Conservation (phyloP, 148 eudicot species). For the Heliamphora exappendiculata region DNA sequence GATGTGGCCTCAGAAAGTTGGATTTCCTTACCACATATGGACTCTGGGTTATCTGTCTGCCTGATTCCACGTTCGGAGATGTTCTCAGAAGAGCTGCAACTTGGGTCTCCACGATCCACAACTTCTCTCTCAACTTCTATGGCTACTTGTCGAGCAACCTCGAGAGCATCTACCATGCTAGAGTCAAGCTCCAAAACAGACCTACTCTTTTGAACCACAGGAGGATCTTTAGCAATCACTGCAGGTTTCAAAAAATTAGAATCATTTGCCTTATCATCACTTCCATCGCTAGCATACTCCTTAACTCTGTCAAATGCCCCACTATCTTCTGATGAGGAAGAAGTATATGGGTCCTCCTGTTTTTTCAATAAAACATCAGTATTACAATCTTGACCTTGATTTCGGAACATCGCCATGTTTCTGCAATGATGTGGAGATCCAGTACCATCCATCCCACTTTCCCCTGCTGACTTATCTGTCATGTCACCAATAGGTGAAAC, state of each 20-base stretch:
- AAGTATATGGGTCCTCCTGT: slow-evolving; percentile 14
- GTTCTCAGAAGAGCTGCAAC: slow-evolving; percentile 57
- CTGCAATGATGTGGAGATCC: slow-evolving; percentile 18
- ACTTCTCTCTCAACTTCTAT: slow-evolving; percentile 83
- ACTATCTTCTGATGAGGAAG: slow-evolving; percentile 24
- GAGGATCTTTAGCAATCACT: slow-evolving; percentile 18
- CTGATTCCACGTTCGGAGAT: slow-evolving; percentile 21
- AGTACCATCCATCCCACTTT: slow-evolving; percentile 18
- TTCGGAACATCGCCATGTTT: slow-evolving; percentile 8
- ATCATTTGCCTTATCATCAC: slow-evolving; percentile 26
- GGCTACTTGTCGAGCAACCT: slow-evolving; percentile 87
- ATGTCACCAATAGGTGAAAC: slow-evolving; percentile 10
- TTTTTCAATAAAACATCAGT: not conserved
- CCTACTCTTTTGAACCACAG: slow-evolving; percentile 31
- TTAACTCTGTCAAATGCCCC: slow-evolving; percentile 13
- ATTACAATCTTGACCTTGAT: slow-evolving; percentile 18
- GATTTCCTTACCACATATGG: slow-evolving; percentile 31
- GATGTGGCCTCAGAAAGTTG: slow-evolving; percentile 20
- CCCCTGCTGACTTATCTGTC: slow-evolving; percentile 18
- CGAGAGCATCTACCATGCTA: slow-evolving; percentile 72
- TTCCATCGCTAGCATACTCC: slow-evolving; percentile 25
- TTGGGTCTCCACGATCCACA: slow-evolving; percentile 46
- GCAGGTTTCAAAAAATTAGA: slow-evolving; percentile 27
- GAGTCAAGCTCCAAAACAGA: slow-evolving; percentile 56
- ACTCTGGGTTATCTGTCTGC: slow-evolving; percentile 35